Conservation (phyloP, 2,329 filamentous ascomycete species). For the Orbilia quercus region DNA sequence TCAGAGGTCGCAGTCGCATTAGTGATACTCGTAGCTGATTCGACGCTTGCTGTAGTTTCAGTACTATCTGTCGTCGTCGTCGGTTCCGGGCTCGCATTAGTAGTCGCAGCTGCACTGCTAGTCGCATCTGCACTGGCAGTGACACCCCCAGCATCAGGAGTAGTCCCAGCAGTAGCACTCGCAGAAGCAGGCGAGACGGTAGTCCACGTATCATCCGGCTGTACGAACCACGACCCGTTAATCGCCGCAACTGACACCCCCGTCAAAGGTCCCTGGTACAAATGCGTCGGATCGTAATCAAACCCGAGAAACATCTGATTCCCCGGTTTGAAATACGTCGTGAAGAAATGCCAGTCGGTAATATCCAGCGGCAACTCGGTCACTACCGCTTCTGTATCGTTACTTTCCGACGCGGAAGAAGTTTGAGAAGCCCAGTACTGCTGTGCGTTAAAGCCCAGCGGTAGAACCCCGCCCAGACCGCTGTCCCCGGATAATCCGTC, state of each 20-base stretch:
- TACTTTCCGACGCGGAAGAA: not conserved
- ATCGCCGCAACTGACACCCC: slow-evolving; percentile 29
- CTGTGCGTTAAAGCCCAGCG: slow-evolving; percentile 33
- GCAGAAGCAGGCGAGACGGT: not conserved
- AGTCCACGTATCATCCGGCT: slow-evolving; percentile 44
- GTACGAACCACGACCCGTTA: slow-evolving; percentile 52
- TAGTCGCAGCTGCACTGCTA: not conserved
- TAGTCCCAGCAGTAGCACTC: not conserved
- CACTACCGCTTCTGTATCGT: slow-evolving; percentile 15
- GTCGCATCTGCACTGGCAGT: not conserved
- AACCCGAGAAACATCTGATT: slow-evolving; percentile 53
- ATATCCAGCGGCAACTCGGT: slow-evolving; percentile 38
- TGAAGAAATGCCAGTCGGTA: slow-evolving; percentile 42
- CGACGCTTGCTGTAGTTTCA: not conserved
- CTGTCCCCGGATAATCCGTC: slow-evolving; percentile 14
- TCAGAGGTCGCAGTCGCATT: not conserved
- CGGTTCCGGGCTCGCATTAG: not conserved
- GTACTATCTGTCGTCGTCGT: not conserved
- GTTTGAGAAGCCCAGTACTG: slow-evolving; percentile 14
- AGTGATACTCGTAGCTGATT: not conserved
- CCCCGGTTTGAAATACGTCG: slow-evolving; percentile 51
- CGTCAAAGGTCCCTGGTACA: slow-evolving; percentile 22
- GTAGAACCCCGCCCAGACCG: slow-evolving; percentile 38
- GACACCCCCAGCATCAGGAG: too few relatives aligned
- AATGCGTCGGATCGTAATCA: slow-evolving; percentile 31